Evolutionary conservation across 2,329 filamentous ascomycete species (phyloP), one percentile per base, ranked within the genome.

Genomic region (Aureobasidium sp.): DNA sequence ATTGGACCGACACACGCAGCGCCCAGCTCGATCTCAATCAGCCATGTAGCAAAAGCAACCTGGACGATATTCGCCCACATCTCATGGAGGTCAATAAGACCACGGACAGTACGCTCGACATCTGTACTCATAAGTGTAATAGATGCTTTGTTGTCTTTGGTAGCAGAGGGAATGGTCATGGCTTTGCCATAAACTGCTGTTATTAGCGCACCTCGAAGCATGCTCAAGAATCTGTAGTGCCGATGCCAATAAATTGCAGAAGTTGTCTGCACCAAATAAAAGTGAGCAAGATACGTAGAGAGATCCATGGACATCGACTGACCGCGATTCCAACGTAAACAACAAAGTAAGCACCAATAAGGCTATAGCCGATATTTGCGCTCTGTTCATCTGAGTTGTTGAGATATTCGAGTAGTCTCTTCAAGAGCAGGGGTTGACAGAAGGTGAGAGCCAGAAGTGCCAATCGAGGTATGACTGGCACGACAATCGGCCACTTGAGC

Each of bases 271-370:
- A 21, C 17, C 2, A 42, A 6, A 30, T 12, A 30, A 30, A 6
- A 12, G 12, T 30, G 12, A 30, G 27, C 27, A 30, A 30, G 27
- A 30, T 6, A 17, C 12, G 24, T 12, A 16, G 37, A 2, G 35
- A 21, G 21, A n/a, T 7, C 8, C 21, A 27, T 32, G n/a, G n/a
- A n/a, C n/a, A n/a, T n/a, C n/a, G n/a, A 53, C 62, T 52, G 40
- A 63, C 63, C 2, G 65, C 65, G 4, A 65, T 55, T 3, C 65
- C 64, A n/a, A 63, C 25, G 42, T 66, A 68, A 0, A 65, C 66
- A n/a, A 68, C 22, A 11, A 58, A 59, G 54, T 62, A 68, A 0
- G 64, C 66, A 12, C 63, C 64, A 11, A 67, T 63, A 1, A 68
- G 55, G 1, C 60, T 66, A 32, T 60, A 60, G 1, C 65, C 66